Base-by-base conservation (phyloP, 83 land plant genomes). In the Isoetes engelmannii region DNA sequence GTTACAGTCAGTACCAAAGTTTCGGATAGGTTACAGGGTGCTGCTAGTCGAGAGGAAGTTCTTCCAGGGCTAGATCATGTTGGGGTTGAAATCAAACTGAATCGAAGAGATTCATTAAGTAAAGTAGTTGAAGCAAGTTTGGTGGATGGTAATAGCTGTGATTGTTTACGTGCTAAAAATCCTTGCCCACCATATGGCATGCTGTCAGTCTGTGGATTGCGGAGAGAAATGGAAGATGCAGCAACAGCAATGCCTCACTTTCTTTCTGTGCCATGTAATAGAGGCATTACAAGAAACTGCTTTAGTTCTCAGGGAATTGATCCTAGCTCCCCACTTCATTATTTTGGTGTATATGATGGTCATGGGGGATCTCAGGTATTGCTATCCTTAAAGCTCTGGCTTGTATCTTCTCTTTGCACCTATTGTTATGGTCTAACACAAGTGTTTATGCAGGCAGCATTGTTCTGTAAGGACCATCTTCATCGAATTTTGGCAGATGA, bases 301-400 rank as follows among this genome's bases (percentile, higher is more conserved):
- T 18, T 7, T 59, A 43, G 18, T 65, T 37, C 13, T 13, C 15
- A 44, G 57, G 69, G 45, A 21, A 0, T 9, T 13, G 61, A 54
- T 47, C 20, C 10, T 4, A 28, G 17, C 20, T 5, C 59, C 9
- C 54, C 47, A 0, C 45, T 72, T 7, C 86, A 87, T 51, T 87
- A 80, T 72, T 87, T 64, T 65, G 90, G 86, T 47, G 90, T 87
- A 17, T 87, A 57, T 65, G 92, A 87, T 61, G 89, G 92, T 69
- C 92, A 87, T 55, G 92, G 92, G 0, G 85, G 87, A 69, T 68
- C 81, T 7, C 72, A 87, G 87, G 90, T 80, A 18, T 81, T 87
- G 47, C 37, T 2, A 28, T 28, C 37, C 37, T 28, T 28, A 28
- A 28, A 28, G 37, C 37, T 28, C 37, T 28, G 2, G 37, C 37